A percentile compares a stretch with the other conserved stretches of the same genome.
phyloP scores from a whole-genome alignment of 352 stramenopile genomes.

The Pythium periplocum region DNA sequence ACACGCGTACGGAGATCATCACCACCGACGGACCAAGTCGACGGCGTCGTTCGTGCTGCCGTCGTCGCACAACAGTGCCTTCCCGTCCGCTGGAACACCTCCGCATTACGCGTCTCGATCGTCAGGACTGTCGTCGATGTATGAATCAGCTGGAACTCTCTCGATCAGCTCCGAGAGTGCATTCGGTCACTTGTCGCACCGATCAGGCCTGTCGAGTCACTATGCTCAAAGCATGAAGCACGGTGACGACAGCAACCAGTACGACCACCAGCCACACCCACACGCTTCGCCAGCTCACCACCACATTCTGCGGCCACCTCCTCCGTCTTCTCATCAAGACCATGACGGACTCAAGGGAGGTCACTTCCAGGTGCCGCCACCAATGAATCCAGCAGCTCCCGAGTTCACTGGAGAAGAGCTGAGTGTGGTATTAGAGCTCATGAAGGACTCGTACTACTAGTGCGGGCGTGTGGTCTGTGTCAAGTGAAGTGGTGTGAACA shows the following conservation, averaged over 20 bases:
- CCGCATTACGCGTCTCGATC: conserved; percentile 9
- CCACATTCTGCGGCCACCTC: conserved; percentile 56
- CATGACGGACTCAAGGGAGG: conserved; percentile 42
- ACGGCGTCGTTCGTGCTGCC: conserved; percentile 10
- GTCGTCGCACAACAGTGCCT: conserved; percentile 4
- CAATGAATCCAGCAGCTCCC: conserved; percentile 60
- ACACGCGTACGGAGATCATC: conserved; percentile 9
- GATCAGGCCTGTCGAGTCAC: conserved; percentile 1
- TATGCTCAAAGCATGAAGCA: conserved; percentile 22
- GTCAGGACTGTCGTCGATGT: conserved; percentile 11
- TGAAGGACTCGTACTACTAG: conserved; percentile 68
- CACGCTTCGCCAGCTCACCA: conserved; percentile 21
- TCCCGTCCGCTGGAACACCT: conserved; percentile 11
- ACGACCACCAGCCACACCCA: conserved; percentile 24
- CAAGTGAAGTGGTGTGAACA: neutral
- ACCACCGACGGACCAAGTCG: conserved; percentile 9
- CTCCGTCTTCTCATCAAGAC: conserved; percentile 23
- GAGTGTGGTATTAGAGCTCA: conserved; percentile 71
- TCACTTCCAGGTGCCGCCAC: conserved; percentile 42
- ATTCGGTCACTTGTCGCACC: conserved; percentile 6
- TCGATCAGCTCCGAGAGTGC: conserved; percentile 20
- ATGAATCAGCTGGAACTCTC: conserved; percentile 14
- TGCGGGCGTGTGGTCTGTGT: neutral
- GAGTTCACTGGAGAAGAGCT: conserved; percentile 78
- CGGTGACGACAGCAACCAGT: conserved; percentile 11